Percentiles rank a stretch among this genome's conserved stretches.
Conservation (phyloP, 2,329 filamentous ascomycete genomes). For the Aureobasidium pullulans region DNA sequence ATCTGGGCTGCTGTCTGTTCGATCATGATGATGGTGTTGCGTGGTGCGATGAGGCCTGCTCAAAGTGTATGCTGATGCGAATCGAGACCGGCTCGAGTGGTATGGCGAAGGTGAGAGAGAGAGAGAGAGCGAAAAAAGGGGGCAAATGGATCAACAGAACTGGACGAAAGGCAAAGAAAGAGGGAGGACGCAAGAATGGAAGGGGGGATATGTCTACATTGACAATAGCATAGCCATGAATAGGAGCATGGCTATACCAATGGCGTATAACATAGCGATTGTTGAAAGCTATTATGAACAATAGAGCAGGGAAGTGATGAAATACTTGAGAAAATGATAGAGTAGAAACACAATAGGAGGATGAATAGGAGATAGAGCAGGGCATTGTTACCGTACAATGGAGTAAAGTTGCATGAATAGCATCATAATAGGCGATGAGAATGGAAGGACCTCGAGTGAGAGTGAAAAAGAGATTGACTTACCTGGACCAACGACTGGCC, state of each 20-base stretch:
- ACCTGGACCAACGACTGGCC: neutral
- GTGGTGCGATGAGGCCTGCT: neutral
- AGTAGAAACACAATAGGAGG: neutral
- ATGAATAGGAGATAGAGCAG: neutral
- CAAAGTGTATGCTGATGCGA: neutral
- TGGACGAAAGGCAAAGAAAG: neutral
- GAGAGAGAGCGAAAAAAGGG: neutral
- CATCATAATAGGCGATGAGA: neutral
- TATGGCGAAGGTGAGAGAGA: neutral
- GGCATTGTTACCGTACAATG: neutral
- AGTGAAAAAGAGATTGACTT: neutral
- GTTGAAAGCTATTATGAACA: neutral
- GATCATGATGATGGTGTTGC: neutral
- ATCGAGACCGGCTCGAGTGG: neutral
- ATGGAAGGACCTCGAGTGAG: neutral
- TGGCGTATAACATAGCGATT: neutral
- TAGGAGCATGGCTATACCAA: neutral
- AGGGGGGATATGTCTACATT: neutral
- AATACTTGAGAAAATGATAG: neutral
- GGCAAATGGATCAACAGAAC: neutral
- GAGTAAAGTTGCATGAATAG: neutral
- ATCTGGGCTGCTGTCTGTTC: neutral
- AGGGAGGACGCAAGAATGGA: neutral
- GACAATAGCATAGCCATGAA: conserved; percentile 7
- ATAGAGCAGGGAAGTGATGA: neutral